Conservation (phyloP, 495 filamentous ascomycete genomes). For the Neurospora cerealis region DNA sequence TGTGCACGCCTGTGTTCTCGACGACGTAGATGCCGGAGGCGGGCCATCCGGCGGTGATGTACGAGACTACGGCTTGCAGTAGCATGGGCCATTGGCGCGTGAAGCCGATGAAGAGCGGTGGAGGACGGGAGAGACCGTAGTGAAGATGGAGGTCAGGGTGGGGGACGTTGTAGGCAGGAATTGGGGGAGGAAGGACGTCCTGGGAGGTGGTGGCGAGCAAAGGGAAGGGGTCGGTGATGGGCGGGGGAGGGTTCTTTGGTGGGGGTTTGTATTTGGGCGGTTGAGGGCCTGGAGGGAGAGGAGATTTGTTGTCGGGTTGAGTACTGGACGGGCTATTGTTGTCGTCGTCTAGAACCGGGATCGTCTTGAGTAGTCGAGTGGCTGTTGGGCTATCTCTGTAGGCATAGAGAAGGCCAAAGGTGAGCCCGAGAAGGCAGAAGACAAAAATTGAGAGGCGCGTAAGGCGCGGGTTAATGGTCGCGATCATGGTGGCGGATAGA, state of each 20-base stretch:
- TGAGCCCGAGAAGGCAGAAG: slow-evolving; percentile 5
- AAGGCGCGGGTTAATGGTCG: background rate
- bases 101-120: slow-evolving; percentile 50
- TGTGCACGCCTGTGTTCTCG: slow-evolving; percentile 53
- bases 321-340: slow-evolving; percentile 1
- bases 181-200: slow-evolving; percentile 21
- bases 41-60: slow-evolving; percentile 52
- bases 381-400: slow-evolving; percentile 8
- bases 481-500: background rate
- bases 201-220: slow-evolving; percentile 16
- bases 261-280: slow-evolving; percentile 26
- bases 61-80: slow-evolving; percentile 46
- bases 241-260: slow-evolving; percentile 34
- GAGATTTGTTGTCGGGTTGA: slow-evolving; percentile 15
- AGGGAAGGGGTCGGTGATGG: slow-evolving; percentile 25
- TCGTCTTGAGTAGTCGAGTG: slow-evolving; percentile 13
- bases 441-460: background rate
- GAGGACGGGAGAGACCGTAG: slow-evolving; percentile 25
- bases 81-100: slow-evolving; percentile 48
- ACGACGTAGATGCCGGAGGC: slow-evolving; percentile 48
- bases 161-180: slow-evolving; percentile 33
- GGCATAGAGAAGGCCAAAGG: slow-evolving; percentile 14
- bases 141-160: slow-evolving; percentile 19
- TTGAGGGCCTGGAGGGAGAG: background rate
- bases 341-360: slow-evolving; percentile 13